Conservation (phyloP, 345 rosid genomes). For the Rhodamnia argentea region DNA sequence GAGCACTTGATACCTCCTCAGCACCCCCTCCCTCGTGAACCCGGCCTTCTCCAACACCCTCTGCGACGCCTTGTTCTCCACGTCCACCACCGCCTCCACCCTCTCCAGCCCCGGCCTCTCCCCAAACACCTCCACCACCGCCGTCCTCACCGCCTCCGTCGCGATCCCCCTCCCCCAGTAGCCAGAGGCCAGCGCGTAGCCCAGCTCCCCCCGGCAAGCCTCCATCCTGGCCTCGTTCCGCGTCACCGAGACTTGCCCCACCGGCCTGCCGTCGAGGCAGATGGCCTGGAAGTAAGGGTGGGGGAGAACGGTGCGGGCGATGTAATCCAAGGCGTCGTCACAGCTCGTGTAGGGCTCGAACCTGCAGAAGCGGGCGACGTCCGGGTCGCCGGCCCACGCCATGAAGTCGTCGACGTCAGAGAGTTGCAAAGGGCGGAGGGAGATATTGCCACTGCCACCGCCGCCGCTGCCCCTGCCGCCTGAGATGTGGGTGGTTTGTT, state of each 20-base stretch:
- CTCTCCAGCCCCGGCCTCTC: conserved; percentile 27
- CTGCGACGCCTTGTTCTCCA: conserved; percentile 14
- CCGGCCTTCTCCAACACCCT: conserved; percentile 33
- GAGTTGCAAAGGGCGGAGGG: conserved; percentile 28
- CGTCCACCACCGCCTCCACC: conserved; percentile 22
- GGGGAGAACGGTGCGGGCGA: conserved; percentile 12
- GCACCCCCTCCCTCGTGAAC: conserved; percentile 17
- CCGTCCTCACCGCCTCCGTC: conserved; percentile 15
- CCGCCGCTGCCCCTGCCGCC: neutral
- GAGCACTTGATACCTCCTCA: conserved; percentile 9
- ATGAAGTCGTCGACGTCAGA: conserved; percentile 51
- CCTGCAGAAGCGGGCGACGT: conserved; percentile 38
- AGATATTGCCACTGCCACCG: conserved; percentile 1
- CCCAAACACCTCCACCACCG: neutral
- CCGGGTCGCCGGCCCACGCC: conserved; percentile 52
- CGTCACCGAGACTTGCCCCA: conserved; percentile 43
- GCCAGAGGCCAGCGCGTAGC: conserved; percentile 9
- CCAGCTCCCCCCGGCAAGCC: conserved; percentile 17
- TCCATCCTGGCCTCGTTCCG: conserved; percentile 18
- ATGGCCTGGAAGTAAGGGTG: conserved; percentile 68
- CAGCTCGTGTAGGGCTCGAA: conserved; percentile 42
- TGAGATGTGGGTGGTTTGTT: accelerated
- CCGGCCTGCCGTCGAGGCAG: conserved; percentile 35
- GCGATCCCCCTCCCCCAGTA: conserved; percentile 31
- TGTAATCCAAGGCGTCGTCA: conserved; percentile 31